Conservation (phyloP, 345 rosid genomes). For the Moringa oleifera region DNA sequence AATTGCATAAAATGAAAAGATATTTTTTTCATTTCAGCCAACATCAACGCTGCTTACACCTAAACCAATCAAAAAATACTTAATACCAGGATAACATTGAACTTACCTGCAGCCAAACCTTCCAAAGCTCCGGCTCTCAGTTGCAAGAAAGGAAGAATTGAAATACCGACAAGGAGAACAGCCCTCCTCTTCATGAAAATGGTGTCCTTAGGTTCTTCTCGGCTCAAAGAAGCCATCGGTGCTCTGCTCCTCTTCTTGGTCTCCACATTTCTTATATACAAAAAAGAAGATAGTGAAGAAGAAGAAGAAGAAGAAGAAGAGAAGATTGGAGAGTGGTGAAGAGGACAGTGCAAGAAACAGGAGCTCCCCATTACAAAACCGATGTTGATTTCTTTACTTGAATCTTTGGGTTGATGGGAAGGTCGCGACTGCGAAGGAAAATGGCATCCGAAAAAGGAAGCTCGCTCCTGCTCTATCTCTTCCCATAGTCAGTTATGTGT, state of each 20-base stretch:
- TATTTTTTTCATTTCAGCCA: not conserved
- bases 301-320: conserved; percentile 20
- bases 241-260: conserved; percentile 29
- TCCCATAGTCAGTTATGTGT: too few relatives aligned
- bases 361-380: conserved; percentile 45
- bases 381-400: conserved; percentile 24
- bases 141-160: conserved; percentile 62
- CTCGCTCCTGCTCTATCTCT: conserved; percentile 1
- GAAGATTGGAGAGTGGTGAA: conserved; percentile 20
- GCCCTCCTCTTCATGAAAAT: conserved; percentile 41
- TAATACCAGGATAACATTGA: not conserved
- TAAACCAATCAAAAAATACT: not conserved
- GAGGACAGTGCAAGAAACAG: conserved; percentile 34
- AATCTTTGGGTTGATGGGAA: conserved; percentile 15
- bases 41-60: not conserved
- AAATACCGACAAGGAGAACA: conserved; percentile 55
- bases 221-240: conserved; percentile 33
- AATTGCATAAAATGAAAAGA: too few relatives aligned
- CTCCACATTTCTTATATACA: conserved; percentile 28
- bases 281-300: conserved; percentile 14
- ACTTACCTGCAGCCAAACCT: conserved; percentile 30
- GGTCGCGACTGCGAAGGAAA: too few relatives aligned
- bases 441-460: not conserved
- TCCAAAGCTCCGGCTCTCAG: conserved; percentile 44
- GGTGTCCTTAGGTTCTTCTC: conserved; percentile 20